Conservation (phyloP, 2,329 filamentous ascomycete species). For the Aspergillus calidoustus region DNA sequence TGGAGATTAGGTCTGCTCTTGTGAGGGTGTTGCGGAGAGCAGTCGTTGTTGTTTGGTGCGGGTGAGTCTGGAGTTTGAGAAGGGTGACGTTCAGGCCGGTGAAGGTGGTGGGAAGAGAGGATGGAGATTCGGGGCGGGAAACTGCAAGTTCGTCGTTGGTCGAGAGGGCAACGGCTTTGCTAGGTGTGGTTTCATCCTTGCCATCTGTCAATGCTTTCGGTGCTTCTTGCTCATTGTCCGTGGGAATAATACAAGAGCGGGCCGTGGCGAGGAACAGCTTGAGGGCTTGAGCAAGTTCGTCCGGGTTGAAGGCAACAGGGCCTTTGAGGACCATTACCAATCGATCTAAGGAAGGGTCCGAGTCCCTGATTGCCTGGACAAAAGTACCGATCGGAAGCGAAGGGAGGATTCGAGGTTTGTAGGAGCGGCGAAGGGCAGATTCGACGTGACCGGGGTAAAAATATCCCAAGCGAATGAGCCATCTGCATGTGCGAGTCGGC, state of each 20-base stretch:
- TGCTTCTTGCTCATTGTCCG: conserved; percentile 36
- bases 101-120: conserved; percentile 42
- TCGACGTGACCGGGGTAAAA: conserved; percentile 46
- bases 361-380: conserved; percentile 44
- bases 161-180: conserved; percentile 21
- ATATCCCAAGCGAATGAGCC: conserved; percentile 46
- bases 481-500: conserved; percentile 44
- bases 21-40: conserved; percentile 45
- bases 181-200: conserved; percentile 21
- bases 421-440: conserved; percentile 41
- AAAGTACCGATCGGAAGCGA: conserved; percentile 45
- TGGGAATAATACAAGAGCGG: conserved; percentile 36
- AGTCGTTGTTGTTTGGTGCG: conserved; percentile 34
- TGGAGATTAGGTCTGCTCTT: conserved; percentile 44
- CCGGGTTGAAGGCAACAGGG: conserved; percentile 38
- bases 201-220: conserved; percentile 36
- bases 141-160: conserved; percentile 15
- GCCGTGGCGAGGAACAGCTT: conserved; percentile 46
- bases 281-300: conserved; percentile 47
- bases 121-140: conserved; percentile 18
- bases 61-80: conserved; percentile 41
- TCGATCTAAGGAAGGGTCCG: conserved; percentile 44
- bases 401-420: conserved; percentile 41
- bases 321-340: conserved; percentile 44
- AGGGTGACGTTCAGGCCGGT: conserved; percentile 44